Percentiles rank a stretch among this genome's conserved stretches.
Evolutionary conservation across 192 early-diverging fungal genomes (phyloP).

Genomic region (Rhizophagus prolifer): DNA sequence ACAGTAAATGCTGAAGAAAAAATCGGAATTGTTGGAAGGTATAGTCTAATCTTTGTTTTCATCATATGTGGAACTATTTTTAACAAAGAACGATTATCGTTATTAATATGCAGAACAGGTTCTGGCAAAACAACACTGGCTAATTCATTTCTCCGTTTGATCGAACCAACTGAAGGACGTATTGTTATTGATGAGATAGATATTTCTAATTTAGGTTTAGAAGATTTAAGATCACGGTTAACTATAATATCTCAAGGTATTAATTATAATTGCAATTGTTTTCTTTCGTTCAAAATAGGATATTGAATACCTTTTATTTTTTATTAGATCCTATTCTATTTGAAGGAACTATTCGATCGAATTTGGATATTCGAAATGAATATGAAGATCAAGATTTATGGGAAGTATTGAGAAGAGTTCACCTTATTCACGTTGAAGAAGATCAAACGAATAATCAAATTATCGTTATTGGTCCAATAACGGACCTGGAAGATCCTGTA

Average conservation of each 20-base stretch:
- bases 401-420: constrained; percentile 73
- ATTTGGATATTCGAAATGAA: constrained; percentile 87
- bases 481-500: constrained; percentile 70
- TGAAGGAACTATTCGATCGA: constrained; percentile 67
- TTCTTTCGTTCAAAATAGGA: not conserved
- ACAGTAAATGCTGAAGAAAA: constrained; percentile 63
- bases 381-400: constrained; percentile 77
- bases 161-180: constrained; percentile 65
- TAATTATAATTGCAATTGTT: not conserved
- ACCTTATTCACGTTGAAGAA: constrained; percentile 51
- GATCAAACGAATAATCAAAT: constrained; percentile 21
- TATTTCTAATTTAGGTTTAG: constrained; percentile 69
- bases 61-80: not conserved
- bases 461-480: constrained; percentile 40
- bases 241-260: constrained; percentile 88
- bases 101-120: constrained; percentile 60
- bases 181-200: constrained; percentile 82
- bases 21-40: constrained; percentile 87
- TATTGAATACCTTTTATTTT: not conserved
- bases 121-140: constrained; percentile 83
- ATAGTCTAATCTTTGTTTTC: not conserved
- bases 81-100: not conserved
- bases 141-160: constrained; percentile 76
- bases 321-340: constrained; percentile 49
- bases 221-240: constrained; percentile 74